A percentile compares a stretch with the other conserved stretches of the same genome.
Conservation (phyloP, 345 rosid species). For the Microthlaspi erraticum region DNA sequence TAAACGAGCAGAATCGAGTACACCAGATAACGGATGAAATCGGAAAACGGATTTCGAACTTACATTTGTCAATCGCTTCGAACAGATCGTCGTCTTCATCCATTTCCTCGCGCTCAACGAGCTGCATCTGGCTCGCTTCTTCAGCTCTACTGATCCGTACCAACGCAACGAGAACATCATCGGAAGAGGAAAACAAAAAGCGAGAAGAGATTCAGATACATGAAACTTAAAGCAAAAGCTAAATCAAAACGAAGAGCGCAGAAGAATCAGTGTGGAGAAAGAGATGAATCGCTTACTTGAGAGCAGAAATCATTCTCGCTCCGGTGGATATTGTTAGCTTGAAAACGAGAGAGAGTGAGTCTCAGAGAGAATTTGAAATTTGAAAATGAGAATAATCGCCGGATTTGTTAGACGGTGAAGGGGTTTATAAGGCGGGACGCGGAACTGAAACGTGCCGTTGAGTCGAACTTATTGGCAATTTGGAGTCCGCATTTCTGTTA, state of each 20-base stretch:
- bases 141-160: constrained; percentile 57
- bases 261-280: constrained; percentile 21
- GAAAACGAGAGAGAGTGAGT: constrained; percentile 31
- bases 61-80: constrained; percentile 79
- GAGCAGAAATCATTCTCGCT: constrained; percentile 68
- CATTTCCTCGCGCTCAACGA: constrained; percentile 69
- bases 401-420: neutral
- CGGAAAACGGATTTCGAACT: constrained; percentile 20
- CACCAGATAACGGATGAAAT: neutral
- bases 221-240: neutral
- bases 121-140: constrained; percentile 71
- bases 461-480: neutral
- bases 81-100: constrained; percentile 76
- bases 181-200: neutral
- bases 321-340: constrained; percentile 1
- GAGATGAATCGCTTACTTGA: constrained; percentile 58
- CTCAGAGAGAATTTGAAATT: constrained; percentile 29
- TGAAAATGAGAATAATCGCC: constrained; percentile 6
- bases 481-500: constrained; percentile 32
- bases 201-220: constrained; percentile 10
- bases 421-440: constrained; percentile 55
- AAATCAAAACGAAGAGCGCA: constrained; percentile 4
- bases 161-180: constrained; percentile 9
- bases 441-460: constrained; percentile 30
- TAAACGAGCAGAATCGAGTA: neutral